Percentiles rank a stretch among this genome's conserved stretches.
Conservation (phyloP, 805 yeast species). For the Starmerella scarabaei region DNA sequence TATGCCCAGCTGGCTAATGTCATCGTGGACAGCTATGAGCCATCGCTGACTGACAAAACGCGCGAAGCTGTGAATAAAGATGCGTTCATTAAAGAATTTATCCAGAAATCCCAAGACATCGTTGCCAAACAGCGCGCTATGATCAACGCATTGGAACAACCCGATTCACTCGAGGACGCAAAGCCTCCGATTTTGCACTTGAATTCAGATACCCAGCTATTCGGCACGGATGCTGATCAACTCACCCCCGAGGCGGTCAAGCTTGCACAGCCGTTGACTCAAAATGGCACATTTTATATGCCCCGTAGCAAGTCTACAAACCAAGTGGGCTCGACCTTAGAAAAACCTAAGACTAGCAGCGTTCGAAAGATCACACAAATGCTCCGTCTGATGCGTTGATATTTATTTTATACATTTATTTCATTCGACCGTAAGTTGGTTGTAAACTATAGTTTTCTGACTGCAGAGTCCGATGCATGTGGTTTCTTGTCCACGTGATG, state of each 20-base stretch:
- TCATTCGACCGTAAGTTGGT: background rate
- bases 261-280: background rate
- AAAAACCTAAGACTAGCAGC: slow-evolving; percentile 1
- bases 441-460: no score
- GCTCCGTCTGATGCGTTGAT: slow-evolving; percentile 1
- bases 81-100: slow-evolving; percentile 6
- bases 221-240: slow-evolving; percentile 10
- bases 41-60: background rate
- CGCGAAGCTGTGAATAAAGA: slow-evolving; percentile 5
- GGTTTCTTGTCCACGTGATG: no score
- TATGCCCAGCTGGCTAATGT: slow-evolving; percentile 22
- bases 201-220: slow-evolving; percentile 15
- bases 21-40: background rate
- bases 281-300: background rate
- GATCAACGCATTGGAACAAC: slow-evolving; percentile 21
- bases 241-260: slow-evolving; percentile 5
- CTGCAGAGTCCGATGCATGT: no score
- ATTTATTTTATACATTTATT: background rate
- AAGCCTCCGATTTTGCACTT: slow-evolving; percentile 7
- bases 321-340: background rate
- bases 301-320: background rate
- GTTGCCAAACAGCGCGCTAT: slow-evolving; percentile 5
- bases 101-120: slow-evolving; percentile 13
- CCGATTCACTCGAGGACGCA: slow-evolving; percentile 18
- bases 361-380: slow-evolving; percentile 8